Base-by-base conservation (phyloP, 106 monocot genomes). In the Acanthochlamys bracteata region DNA sequence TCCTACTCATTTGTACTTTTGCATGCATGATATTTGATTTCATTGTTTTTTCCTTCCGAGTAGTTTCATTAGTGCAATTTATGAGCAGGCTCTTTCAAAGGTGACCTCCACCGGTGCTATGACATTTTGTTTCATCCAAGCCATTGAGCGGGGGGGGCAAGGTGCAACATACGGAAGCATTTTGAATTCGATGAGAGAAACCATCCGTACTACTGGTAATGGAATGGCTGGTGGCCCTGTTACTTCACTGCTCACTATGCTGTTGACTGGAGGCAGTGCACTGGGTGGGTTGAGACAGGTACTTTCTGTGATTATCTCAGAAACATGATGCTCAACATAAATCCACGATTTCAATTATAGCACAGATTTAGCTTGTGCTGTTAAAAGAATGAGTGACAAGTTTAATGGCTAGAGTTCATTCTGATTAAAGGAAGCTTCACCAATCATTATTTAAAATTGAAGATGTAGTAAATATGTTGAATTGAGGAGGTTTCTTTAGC, bases 71-170 rank as follows among this genome's bases (percentile, higher is more conserved):
- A 4, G 49, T 49, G 12, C 49, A 49, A 49, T 17, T 14, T 49
- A 1, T 49, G 49, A 49, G 17, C 49, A 93, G 93, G 89, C 83
- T 74, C 74, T 87, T 55, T 82, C 90, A 57, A 84, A 71, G 65
- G 69, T 77, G 20, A 87, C 87, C 14, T 80, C 86, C 56, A 86
- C 89, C 11, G 95, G 95, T 22, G 95, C 90, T 9, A 96, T 96
- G 95, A 96, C 95, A 1, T 87, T 72, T 51, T 82, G 84, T 66
- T 96, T 96, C 62, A 87, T 90, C 57, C 87, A 87, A 80, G 95
- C 90, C 6, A 72, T 96, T 42, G 90, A 96, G 59, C 69, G 72
- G 17, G 89, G 89, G 20, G 89, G 89, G 20, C 77, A 90, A 55
- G 90, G 57, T 4, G 49, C 75, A 27, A 96, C 90, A 56, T 96